Conservation (phyloP, 139 green algal species). For the Tetradesmus lagerheimii region DNA sequence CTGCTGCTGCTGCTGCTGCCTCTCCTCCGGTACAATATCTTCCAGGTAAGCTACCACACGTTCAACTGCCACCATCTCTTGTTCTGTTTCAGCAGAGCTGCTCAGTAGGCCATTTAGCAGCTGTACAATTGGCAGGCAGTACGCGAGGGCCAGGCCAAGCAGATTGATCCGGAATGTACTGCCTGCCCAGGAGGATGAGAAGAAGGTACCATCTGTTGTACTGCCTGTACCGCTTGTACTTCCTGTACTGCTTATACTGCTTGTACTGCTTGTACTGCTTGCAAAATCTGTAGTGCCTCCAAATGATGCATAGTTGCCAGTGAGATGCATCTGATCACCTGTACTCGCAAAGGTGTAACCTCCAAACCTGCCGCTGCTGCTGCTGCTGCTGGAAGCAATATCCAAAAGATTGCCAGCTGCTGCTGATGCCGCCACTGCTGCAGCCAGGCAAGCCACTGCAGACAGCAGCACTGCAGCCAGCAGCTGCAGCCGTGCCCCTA, state of each 20-base stretch:
- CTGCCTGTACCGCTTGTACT: not conserved
- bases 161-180: constrained; percentile 52
- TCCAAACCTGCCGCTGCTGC: not conserved
- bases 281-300: no score
- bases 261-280: not conserved
- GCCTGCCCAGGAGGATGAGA: not conserved
- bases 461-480: constrained; percentile 78
- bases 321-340: not conserved
- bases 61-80: constrained; percentile 91
- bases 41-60: constrained; percentile 67
- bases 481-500: constrained; percentile 84
- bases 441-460: constrained; percentile 64
- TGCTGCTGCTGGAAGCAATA: not conserved
- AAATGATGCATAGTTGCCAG: no score
- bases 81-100: constrained; percentile 79
- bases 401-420: not conserved
- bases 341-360: not conserved
- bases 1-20: constrained; percentile 39
- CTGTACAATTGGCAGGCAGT: constrained; percentile 83
- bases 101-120: constrained; percentile 85
- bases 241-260: not conserved
- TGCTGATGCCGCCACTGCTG: constrained; percentile 18
- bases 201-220: not conserved
- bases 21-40: constrained; percentile 22
- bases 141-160: constrained; percentile 81